These are phyloP conservation scores for Rubroboletus pulcherrimus DNA, from an alignment of 768 basidiomycete genomes.

Conservation along the genomic window DNA sequence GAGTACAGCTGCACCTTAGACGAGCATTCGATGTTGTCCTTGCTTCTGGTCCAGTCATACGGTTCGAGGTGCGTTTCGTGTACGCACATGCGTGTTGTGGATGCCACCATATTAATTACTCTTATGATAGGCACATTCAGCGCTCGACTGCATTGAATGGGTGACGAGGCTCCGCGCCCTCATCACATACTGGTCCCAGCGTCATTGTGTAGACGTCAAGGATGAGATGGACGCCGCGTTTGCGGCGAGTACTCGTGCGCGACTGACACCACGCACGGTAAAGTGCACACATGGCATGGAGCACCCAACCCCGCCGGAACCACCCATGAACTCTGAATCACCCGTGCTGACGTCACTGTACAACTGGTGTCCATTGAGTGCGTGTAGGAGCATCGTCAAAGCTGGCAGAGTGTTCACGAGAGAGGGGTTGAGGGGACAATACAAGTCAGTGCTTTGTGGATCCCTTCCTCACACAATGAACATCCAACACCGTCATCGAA, in stretches of 20 bases:
- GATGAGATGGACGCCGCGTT: constrained; percentile 80
- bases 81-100: background rate
- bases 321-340: constrained; percentile 50
- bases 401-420: constrained; percentile 72
- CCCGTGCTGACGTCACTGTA: constrained; percentile 64
- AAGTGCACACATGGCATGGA: constrained; percentile 33
- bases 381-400: constrained; percentile 72
- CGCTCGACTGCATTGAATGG: constrained; percentile 77
- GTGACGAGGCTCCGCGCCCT: constrained; percentile 69
- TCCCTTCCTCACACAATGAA: too few species aligned
- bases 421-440: constrained; percentile 69
- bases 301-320: constrained; percentile 45
- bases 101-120: background rate
- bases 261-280: constrained; percentile 52
- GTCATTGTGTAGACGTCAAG: constrained; percentile 70
- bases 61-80: constrained; percentile 68
- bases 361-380: constrained; percentile 84
- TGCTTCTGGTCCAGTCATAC: constrained; percentile 60
- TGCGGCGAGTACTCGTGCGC: constrained; percentile 44
- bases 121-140: constrained; percentile 54
- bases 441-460: constrained; percentile 51
- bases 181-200: constrained; percentile 73
- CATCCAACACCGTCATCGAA: background rate
- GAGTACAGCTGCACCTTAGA: constrained; percentile 46
- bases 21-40: constrained; percentile 78